These are phyloP conservation scores for Fraxinus cuspidata DNA, from an alignment of 257 asterid genomes.

Conservation along the genomic window DNA sequence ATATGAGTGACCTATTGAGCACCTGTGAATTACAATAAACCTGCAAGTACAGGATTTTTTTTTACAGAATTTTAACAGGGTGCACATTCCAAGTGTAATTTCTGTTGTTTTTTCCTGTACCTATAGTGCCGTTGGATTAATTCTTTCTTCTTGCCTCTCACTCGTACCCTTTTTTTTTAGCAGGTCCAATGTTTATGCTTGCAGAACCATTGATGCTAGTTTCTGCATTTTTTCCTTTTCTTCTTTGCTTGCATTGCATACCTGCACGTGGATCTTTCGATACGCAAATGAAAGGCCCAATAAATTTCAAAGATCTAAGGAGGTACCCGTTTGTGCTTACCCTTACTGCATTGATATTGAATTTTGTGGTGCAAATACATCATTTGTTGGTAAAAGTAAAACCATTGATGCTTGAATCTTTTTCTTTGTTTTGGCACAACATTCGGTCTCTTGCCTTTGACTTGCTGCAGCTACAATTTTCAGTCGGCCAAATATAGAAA, in stretches of 20 bases:
- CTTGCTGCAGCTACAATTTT: slow-evolving; percentile 27
- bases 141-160: too few relatives aligned
- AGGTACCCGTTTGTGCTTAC: slow-evolving; percentile 33
- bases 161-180: slow-evolving; percentile 22
- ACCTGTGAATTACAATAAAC: too few relatives aligned
- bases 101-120: too few relatives aligned
- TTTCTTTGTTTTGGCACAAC: neutral
- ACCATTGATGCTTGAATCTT: neutral
- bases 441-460: slow-evolving; percentile 1
- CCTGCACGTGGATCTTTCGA: slow-evolving; percentile 76
- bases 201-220: slow-evolving; percentile 93
- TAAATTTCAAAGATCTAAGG: slow-evolving; percentile 16
- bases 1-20: too few relatives aligned
- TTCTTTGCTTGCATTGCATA: slow-evolving; percentile 71
- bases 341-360: neutral
- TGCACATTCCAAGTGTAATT: too few relatives aligned
- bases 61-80: too few relatives aligned
- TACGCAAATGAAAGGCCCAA: slow-evolving; percentile 49
- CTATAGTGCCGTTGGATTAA: too few relatives aligned
- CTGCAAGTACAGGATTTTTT: too few relatives aligned
- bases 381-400: neutral
- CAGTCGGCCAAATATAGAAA: slow-evolving; percentile 21
- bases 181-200: slow-evolving; percentile 95
- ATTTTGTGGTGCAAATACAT: neutral
- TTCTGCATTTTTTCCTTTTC: slow-evolving; percentile 71